Conservation (phyloP, 306 rosid species). For the Castanea sativa region DNA sequence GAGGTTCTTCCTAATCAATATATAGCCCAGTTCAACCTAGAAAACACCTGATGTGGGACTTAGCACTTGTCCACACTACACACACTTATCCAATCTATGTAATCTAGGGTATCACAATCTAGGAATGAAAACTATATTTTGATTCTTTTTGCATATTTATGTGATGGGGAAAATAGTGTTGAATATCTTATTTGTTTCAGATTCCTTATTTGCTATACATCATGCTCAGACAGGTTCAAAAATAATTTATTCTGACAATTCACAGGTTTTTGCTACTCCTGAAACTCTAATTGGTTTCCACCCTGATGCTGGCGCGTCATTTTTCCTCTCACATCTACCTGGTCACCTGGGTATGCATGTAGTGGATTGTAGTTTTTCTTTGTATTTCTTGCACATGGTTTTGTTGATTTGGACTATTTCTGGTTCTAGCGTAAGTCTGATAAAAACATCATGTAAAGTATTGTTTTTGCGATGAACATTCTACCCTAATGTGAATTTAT, state of each 20-base stretch:
- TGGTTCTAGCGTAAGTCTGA: constrained; percentile 4
- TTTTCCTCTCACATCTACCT: constrained; percentile 85
- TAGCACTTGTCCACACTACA: no score
- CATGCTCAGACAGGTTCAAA: not conserved
- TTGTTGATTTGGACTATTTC: constrained; percentile 4
- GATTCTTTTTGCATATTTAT: constrained; percentile 5
- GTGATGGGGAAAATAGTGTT: constrained; percentile 4
- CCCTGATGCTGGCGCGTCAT: constrained; percentile 96
- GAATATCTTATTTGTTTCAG: not conserved
- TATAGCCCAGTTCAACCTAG: no score
- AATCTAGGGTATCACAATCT: not conserved
- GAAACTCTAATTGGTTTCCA: constrained; percentile 95
- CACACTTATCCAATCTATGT: no score
- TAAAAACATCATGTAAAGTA: not conserved
- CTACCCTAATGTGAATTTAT: not conserved
- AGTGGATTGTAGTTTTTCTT: constrained; percentile 3
- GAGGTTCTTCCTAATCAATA: no score
- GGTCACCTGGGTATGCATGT: constrained; percentile 71
- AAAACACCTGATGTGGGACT: no score
- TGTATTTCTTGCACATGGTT: constrained; percentile 1
- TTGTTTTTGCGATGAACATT: not conserved
- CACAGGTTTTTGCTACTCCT: constrained; percentile 88
- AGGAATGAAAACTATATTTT: constrained; percentile 5
- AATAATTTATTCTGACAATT: constrained; percentile 21
- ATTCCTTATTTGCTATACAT: not conserved